These are phyloP conservation scores for Babjeviella inositovora DNA, from an alignment of 805 yeast genomes.

Conservation along the genomic window DNA sequence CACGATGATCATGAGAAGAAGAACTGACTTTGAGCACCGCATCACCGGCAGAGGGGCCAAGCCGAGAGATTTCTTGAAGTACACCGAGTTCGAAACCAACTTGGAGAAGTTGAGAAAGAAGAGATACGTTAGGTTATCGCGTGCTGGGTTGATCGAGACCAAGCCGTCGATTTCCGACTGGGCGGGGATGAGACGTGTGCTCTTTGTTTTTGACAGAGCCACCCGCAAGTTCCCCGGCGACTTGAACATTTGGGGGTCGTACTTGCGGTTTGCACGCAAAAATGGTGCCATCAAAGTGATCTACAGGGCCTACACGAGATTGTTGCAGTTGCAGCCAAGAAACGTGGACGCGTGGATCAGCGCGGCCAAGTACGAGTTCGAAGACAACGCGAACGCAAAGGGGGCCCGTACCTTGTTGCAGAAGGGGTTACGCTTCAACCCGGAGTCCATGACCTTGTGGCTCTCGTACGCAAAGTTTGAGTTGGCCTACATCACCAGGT, in stretches of 20 bases:
- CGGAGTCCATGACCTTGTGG: conserved; percentile 64
- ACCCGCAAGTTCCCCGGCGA: conserved; percentile 68
- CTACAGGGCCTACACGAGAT: conserved; percentile 59
- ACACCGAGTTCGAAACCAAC: conserved; percentile 66
- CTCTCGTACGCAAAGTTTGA: conserved; percentile 78
- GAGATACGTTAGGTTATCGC: conserved; percentile 45
- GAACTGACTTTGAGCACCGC: conserved; percentile 93
- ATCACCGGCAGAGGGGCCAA: conserved; percentile 72
- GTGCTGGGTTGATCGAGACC: conserved; percentile 37
- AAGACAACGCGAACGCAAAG: conserved; percentile 72
- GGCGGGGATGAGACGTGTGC: conserved; percentile 71
- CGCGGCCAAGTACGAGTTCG: conserved; percentile 90
- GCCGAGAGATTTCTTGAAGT: conserved; percentile 61
- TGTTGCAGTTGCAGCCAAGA: conserved; percentile 81
- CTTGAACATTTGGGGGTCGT: conserved; percentile 61
- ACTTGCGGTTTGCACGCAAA: conserved; percentile 50
- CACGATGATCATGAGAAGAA: conserved; percentile 70
- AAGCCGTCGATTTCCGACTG: conserved; percentile 66
- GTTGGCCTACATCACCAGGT: conserved; percentile 67
- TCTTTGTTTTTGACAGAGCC: conserved; percentile 74
- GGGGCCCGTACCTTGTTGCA: conserved; percentile 82
- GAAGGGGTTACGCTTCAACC: conserved; percentile 70
- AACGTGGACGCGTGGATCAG: conserved; percentile 84
- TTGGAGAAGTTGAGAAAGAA: conserved; percentile 66
- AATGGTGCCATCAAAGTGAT: conserved; percentile 57